phyloP scores from a whole-genome alignment of 768 basidiomycete genomes.

The Termitomyces sp. region DNA sequence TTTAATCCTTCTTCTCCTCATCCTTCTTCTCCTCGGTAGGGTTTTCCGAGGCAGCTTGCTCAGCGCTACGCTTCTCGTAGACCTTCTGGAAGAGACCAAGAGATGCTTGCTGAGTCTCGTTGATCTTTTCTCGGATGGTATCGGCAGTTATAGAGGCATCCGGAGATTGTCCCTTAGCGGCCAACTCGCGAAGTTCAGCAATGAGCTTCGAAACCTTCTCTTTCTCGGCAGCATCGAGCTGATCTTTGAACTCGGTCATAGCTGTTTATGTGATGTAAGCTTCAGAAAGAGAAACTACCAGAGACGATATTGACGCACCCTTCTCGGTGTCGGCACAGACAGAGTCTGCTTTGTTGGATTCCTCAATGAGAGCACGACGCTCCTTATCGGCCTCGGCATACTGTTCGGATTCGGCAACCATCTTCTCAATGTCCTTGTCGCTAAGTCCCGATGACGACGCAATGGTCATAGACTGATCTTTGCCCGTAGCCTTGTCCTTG shows the following conservation, averaged over 20 bases:
- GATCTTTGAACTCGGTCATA: conserved; percentile 97
- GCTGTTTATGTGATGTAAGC: conserved; percentile 40
- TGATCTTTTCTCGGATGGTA: conserved; percentile 86
- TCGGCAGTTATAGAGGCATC: conserved; percentile 83
- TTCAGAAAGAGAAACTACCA: not conserved
- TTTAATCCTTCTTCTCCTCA: conserved; percentile 87
- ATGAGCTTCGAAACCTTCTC: conserved; percentile 92
- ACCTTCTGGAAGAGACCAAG: conserved; percentile 98
- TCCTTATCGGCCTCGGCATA: conserved; percentile 92
- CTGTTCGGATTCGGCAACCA: conserved; percentile 93
- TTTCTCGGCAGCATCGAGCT: conserved; percentile 88
- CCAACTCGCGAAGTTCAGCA: conserved; percentile 82
- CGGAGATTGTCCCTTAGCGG: conserved; percentile 84
- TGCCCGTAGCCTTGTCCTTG: conserved; percentile 88
- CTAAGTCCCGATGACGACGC: conserved; percentile 95
- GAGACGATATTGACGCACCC: conserved; percentile 40
- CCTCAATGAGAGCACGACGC: conserved; percentile 87
- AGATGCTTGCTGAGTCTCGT: conserved; percentile 91
- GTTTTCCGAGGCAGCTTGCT: conserved; percentile 48
- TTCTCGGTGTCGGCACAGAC: conserved; percentile 96
- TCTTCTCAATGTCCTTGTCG: conserved; percentile 95
- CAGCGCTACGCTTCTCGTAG: conserved; percentile 88
- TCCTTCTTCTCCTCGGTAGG: conserved; percentile 38
- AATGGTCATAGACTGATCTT: conserved; percentile 96
- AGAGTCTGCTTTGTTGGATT: conserved; percentile 94